Evolutionary conservation across 805 yeast genomes (phyloP), one percentile per base, ranked within the genome.

Genomic region (Candida vartiovaarae): DNA sequence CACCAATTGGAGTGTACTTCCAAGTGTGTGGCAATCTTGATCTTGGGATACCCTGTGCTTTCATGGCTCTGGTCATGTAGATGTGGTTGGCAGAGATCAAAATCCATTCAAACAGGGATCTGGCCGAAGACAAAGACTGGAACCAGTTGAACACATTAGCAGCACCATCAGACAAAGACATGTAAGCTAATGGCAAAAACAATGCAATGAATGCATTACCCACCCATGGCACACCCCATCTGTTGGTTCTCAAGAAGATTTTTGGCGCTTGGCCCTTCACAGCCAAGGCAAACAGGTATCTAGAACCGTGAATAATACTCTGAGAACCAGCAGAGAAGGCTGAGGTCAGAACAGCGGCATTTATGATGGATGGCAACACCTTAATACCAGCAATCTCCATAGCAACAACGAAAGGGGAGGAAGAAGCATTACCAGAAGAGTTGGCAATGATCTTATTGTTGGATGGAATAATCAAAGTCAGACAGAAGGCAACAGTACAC

Each of bases 381-480:
- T 52, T 55, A 28, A 68, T 64, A 36, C 55, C 47, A 2, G 82
- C 82, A 50, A 70, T 72, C 58, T 75, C 72, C 46, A 67, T 62
- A 4, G 68, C 71, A 48, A 68, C 54, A 8, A 68, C 71, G 42
- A 65, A 68, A 2, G 71, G 71, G 3, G 71, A 67, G 4, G 67
- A 62, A 29, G 46, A 39, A 8, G 58, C 59, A 27, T 50, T 48
- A 60, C 50, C 68, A 56, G 36, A 53, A 45, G 37, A 57, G 58
- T 37, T 61, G 40, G 38, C 62, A 54, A 46, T 64, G 49, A 5
- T 9, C 34, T 48, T 36, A 44, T 66, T 62, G 38, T 62, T 55
- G 29, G 59, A 57, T 10, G 70, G 52, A 34, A 65, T 61, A 47
- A 66, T 60, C 49, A 66, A 49, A 10, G 66, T 61, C 28, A 67